These are phyloP conservation scores for Yamadazyma endophytica DNA, from an alignment of 805 yeast genomes.

Conservation along the genomic window DNA sequence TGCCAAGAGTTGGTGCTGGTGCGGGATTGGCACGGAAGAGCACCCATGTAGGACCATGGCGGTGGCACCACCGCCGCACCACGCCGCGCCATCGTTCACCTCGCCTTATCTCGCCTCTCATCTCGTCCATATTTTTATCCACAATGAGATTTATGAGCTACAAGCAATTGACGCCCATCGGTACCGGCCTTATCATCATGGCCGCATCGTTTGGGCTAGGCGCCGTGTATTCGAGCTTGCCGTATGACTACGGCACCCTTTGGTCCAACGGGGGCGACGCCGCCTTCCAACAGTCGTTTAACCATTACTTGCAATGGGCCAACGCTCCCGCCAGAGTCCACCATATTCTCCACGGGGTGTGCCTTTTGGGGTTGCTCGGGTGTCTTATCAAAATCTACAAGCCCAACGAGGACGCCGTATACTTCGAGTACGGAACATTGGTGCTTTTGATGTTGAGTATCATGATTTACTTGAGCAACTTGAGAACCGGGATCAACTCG, in stretches of 20 bases:
- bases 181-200: slow-evolving; percentile 37
- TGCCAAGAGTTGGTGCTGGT: too few relatives aligned
- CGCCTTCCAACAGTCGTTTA: slow-evolving; percentile 52
- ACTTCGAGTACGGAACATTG: slow-evolving; percentile 87
- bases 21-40: too few relatives aligned
- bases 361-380: slow-evolving; percentile 67
- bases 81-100: too few relatives aligned
- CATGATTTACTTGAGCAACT: slow-evolving; percentile 80
- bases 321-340: slow-evolving; percentile 55
- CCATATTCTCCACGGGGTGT: slow-evolving; percentile 58
- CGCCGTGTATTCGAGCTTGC: slow-evolving; percentile 68
- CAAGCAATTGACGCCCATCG: slow-evolving; percentile 44
- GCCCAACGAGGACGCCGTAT: slow-evolving; percentile 79
- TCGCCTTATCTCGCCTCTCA: too few relatives aligned
- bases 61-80: too few relatives aligned
- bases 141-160: slow-evolving; percentile 27
- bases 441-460: slow-evolving; percentile 68
- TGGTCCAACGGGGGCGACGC: slow-evolving; percentile 52
- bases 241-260: slow-evolving; percentile 74
- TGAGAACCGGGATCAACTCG: slow-evolving; percentile 73
- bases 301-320: slow-evolving; percentile 76
- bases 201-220: slow-evolving; percentile 80
- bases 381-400: slow-evolving; percentile 73
- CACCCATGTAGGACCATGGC: too few relatives aligned
- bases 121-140: too few relatives aligned